Base-by-base conservation (phyloP, 352 stramenopile genomes). In the Plasmopara viticola region DNA sequence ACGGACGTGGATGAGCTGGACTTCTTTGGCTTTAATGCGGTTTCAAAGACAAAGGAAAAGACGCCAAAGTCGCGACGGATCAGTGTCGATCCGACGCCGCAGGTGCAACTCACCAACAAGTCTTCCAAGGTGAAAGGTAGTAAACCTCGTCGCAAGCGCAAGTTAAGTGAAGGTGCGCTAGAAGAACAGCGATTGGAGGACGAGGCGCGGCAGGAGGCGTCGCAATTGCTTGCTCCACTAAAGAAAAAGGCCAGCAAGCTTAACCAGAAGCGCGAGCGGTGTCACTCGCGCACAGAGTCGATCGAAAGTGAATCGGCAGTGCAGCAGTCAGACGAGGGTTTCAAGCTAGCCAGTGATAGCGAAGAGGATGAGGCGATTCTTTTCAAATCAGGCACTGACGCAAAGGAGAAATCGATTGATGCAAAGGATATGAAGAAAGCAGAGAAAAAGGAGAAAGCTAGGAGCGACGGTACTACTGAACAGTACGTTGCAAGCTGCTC, bases 61-160 rank as follows among this genome's bases (percentile, higher is more conserved):
- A 4, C 43, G 9, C 34, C 57, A 52, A 74, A 74, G 30, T 58
- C 62, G 42, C 75, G 78, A 52, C 83, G 75, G 60, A 74, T 87
- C 49, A 90, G 78, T 56, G 74, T 81, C 46, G 78, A 90, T 48
- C 70, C 79, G 64, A 25, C 20, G 20, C 20, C 20, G 20, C 1
- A 25, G 20, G 64, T 90, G 15, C 69, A 80, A 14, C 34, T 31
- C 13, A 25, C 51, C 18, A 61, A 4, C 20, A 84, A 84, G 51
- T 64, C 67, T 29, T 71, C 58, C 40, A 79, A 70, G 20, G 51
- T 38, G 0, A 64, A 71, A 41, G 77, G 83, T 25, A 91, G 83
- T 58, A 87, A 80, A 56, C 76, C 72, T 47, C 80, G 80, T 10
- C 78, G 78, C 45, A 90, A 91, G 62, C 80, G 80, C 53, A 94